These are phyloP conservation scores for Lunularia cruciata DNA, from an alignment of 225 moss, liverwort and hornwort species.

Conservation along the genomic window DNA sequence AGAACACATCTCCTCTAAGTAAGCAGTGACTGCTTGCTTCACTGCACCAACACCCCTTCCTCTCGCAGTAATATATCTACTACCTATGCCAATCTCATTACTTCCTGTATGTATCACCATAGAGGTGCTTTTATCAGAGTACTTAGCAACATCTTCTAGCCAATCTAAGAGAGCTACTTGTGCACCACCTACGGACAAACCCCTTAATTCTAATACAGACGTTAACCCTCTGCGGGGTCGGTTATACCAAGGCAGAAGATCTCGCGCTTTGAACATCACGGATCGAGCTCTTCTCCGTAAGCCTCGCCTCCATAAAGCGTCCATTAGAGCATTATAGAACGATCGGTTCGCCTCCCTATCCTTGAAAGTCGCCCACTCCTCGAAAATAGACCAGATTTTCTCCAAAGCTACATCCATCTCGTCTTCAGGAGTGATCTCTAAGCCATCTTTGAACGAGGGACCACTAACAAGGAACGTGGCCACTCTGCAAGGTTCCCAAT, in stretches of 20 bases:
- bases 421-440: constrained; percentile 14
- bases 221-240: constrained; percentile 61
- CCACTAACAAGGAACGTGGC: constrained; percentile 53
- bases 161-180: constrained; percentile 78
- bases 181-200: constrained; percentile 79
- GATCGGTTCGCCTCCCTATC: constrained; percentile 59
- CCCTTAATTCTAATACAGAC: constrained; percentile 72
- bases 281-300: constrained; percentile 59
- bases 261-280: constrained; percentile 62
- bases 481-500: constrained; percentile 66
- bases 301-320: constrained; percentile 78
- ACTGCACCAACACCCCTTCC: constrained; percentile 59
- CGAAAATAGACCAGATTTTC: constrained; percentile 59
- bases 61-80: constrained; percentile 43
- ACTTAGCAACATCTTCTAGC: constrained; percentile 57
- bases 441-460: constrained; percentile 29
- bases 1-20: constrained; percentile 59
- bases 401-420: constrained; percentile 38
- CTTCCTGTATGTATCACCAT: constrained; percentile 48
- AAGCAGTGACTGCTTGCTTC: constrained; percentile 57
- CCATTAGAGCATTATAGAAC: constrained; percentile 79
- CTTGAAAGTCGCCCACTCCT: constrained; percentile 44
- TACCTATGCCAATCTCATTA: constrained; percentile 25
- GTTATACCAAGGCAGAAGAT: constrained; percentile 65
- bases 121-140: constrained; percentile 46